Conservation (phyloP, 306 rosid genomes). For the Rosa persica region DNA sequence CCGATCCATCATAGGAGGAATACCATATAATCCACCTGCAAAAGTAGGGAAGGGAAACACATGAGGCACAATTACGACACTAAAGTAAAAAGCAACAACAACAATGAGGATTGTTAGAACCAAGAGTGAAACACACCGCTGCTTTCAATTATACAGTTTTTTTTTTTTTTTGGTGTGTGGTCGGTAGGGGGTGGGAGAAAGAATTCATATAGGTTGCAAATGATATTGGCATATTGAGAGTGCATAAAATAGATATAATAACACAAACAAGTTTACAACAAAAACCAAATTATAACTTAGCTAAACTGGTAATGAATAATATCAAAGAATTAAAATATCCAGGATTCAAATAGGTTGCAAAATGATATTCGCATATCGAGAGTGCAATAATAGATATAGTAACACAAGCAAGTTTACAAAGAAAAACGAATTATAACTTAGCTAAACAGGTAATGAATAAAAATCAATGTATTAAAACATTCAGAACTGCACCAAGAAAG, state of each 20-base stretch:
- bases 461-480: background rate
- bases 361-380: background rate
- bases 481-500: background rate
- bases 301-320: background rate
- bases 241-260: background rate
- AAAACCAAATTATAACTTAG: background rate
- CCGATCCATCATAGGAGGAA: slow-evolving; percentile 82
- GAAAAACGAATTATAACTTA: background rate
- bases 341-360: background rate
- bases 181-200: background rate
- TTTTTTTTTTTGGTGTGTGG: background rate
- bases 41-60: slow-evolving; percentile 22
- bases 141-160: background rate
- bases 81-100: slow-evolving; percentile 4
- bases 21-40: slow-evolving; percentile 86
- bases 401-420: background rate
- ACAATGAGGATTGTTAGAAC: background rate
- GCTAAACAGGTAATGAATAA: background rate
- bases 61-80: background rate
- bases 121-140: background rate
- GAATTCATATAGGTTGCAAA: background rate
- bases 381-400: background rate
- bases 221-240: background rate
- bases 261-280: background rate
- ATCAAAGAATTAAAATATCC: background rate